These are phyloP conservation scores for Trametes villosa DNA, from an alignment of 768 basidiomycete genomes.

Conservation along the genomic window DNA sequence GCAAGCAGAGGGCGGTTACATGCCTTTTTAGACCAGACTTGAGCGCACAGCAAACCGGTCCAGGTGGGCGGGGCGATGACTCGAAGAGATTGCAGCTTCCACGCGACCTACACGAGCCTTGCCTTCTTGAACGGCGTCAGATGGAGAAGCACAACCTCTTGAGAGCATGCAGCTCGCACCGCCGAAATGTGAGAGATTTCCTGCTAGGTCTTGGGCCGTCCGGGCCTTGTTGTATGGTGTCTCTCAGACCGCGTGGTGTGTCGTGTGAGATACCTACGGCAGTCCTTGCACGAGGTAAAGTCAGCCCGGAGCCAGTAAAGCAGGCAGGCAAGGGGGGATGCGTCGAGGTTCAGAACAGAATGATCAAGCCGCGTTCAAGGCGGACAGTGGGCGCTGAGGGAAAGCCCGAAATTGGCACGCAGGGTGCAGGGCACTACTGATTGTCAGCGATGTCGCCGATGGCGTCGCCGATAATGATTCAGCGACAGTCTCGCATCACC, in stretches of 20 bases:
- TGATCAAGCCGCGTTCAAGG: neutral
- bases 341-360: neutral
- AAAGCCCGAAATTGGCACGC: conserved; percentile 1
- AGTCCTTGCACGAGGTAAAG: neutral
- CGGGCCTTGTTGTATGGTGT: too few relatives aligned
- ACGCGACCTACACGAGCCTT: conserved; percentile 7
- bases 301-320: neutral
- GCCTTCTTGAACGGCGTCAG: conserved; percentile 7
- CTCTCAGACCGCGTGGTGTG: neutral
- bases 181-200: conserved; percentile 1
- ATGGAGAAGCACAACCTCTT: neutral
- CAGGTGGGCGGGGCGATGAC: conserved; percentile 12
- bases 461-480: neutral
- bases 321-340: neutral
- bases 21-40: conserved; percentile 21
- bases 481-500: neutral
- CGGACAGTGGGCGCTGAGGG: conserved; percentile 5
- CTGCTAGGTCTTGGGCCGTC: neutral
- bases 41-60: conserved; percentile 10
- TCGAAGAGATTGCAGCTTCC: neutral
- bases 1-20: conserved; percentile 1
- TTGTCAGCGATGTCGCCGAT: conserved; percentile 20
- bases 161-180: neutral
- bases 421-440: conserved; percentile 23
- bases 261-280: too few relatives aligned